Conservation (phyloP, 768 basidiomycete species). For the Pleurotus djamor region DNA sequence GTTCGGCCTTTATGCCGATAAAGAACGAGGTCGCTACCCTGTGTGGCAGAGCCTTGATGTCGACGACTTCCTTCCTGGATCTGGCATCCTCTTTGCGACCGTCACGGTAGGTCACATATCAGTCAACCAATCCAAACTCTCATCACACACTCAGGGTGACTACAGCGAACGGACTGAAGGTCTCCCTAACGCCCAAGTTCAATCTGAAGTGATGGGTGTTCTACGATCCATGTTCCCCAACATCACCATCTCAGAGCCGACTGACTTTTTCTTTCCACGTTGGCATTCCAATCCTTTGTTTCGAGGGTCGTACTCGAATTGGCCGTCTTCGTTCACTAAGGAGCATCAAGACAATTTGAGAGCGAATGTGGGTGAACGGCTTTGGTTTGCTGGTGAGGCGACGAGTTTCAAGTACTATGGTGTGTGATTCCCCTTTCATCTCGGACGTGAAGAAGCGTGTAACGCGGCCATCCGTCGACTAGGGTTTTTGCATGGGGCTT, state of each 20-base stretch:
- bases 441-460: too few relatives aligned
- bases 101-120: slow-evolving; percentile 33
- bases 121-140: background rate
- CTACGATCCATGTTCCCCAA: slow-evolving; percentile 61
- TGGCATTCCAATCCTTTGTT: slow-evolving; percentile 55
- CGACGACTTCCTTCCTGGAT: slow-evolving; percentile 55
- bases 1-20: slow-evolving; percentile 59
- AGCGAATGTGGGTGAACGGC: slow-evolving; percentile 43
- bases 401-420: slow-evolving; percentile 59
- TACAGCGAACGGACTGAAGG: slow-evolving; percentile 58
- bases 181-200: slow-evolving; percentile 42
- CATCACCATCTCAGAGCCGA: slow-evolving; percentile 49
- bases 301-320: slow-evolving; percentile 67
- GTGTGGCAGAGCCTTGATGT: slow-evolving; percentile 70
- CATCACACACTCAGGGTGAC: slow-evolving; percentile 43
- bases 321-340: slow-evolving; percentile 60
- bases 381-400: slow-evolving; percentile 68
- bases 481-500: slow-evolving; percentile 62
- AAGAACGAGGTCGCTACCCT: slow-evolving; percentile 58
- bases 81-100: slow-evolving; percentile 53
- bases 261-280: slow-evolving; percentile 50
- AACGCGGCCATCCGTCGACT: background rate
- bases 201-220: slow-evolving; percentile 53
- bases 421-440: slow-evolving; percentile 21
- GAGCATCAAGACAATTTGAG: slow-evolving; percentile 55